These are phyloP conservation scores for Emmonsiellopsis sp. DNA, from an alignment of 2,329 filamentous ascomycete genomes.

Conservation along the genomic window DNA sequence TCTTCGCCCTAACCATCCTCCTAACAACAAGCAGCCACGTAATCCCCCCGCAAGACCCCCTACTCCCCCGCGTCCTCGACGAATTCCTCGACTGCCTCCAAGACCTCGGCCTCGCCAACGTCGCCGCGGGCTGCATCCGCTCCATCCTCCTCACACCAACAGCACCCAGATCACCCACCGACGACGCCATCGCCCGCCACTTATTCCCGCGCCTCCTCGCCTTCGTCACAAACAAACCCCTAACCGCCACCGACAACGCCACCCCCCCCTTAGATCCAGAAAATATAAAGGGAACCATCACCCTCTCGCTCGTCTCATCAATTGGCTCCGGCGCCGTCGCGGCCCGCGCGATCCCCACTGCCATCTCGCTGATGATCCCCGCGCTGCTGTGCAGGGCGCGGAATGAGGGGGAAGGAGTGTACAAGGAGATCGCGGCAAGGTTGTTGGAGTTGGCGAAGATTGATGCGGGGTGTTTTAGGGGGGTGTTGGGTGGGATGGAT, in stretches of 20 bases:
- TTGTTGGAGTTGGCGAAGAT: conserved; percentile 72
- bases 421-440: conserved; percentile 64
- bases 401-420: conserved; percentile 49
- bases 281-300: conserved; percentile 59
- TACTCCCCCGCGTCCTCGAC: conserved; percentile 65
- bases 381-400: conserved; percentile 65
- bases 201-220: conserved; percentile 65
- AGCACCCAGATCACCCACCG: conserved; percentile 50
- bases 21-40: conserved; percentile 71
- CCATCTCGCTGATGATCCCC: conserved; percentile 69
- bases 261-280: conserved; percentile 55
- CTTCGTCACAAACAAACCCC: conserved; percentile 55
- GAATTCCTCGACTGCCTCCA: conserved; percentile 76
- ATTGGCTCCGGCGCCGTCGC: conserved; percentile 39
- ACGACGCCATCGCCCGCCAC: conserved; percentile 64
- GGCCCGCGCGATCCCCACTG: conserved; percentile 29
- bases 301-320: conserved; percentile 68
- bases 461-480: conserved; percentile 65
- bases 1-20: conserved; percentile 80
- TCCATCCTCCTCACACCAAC: conserved; percentile 62
- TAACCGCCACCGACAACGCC: conserved; percentile 50
- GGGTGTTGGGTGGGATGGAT: conserved; percentile 62
- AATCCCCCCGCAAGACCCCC: conserved; percentile 64
- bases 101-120: conserved; percentile 56
- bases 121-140: conserved; percentile 81